These are phyloP conservation scores for Teunomyces panamensis DNA, from an alignment of 805 yeast genomes.

Conservation along the genomic window DNA sequence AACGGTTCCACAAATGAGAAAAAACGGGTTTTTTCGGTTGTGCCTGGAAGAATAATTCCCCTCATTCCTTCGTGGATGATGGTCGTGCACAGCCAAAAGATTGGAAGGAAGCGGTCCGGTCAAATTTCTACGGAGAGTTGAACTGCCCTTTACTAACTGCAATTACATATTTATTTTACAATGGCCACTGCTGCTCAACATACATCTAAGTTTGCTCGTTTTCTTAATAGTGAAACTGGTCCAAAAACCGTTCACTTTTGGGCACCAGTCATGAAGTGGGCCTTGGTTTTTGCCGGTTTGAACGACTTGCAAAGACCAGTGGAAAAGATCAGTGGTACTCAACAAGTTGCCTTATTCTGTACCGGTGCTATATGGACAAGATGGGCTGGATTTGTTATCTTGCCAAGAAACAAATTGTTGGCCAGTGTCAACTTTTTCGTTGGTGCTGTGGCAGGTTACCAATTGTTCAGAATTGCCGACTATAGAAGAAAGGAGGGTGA, in stretches of 20 bases:
- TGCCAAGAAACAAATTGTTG: slow-evolving; percentile 79
- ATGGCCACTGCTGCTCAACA: slow-evolving; percentile 30
- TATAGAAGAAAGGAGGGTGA: slow-evolving; percentile 70
- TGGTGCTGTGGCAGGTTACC: slow-evolving; percentile 86
- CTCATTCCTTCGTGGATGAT: slow-evolving; percentile 1
- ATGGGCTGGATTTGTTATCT: slow-evolving; percentile 89
- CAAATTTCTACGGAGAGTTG: not conserved
- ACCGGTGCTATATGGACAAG: slow-evolving; percentile 98
- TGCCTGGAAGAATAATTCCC: not conserved
- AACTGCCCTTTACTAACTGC: not conserved
- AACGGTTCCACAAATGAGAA: not conserved
- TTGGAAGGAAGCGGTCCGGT: slow-evolving; percentile 2
- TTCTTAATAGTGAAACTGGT: slow-evolving; percentile 84
- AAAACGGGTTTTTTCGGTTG: not conserved
- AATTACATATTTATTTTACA: not conserved
- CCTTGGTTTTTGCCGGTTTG: slow-evolving; percentile 87
- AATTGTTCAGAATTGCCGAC: slow-evolving; percentile 65
- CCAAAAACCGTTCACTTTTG: slow-evolving; percentile 97
- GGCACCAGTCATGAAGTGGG: slow-evolving; percentile 75
- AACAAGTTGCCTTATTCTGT: slow-evolving; percentile 78
- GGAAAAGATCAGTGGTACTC: slow-evolving; percentile 86
- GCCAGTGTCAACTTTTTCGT: slow-evolving; percentile 94
- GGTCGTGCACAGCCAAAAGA: not conserved
- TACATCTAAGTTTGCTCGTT: slow-evolving; percentile 62
- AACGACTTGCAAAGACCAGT: slow-evolving; percentile 88